Base-by-base conservation (phyloP, 805 yeast species). In the Osmozyma mogii region DNA sequence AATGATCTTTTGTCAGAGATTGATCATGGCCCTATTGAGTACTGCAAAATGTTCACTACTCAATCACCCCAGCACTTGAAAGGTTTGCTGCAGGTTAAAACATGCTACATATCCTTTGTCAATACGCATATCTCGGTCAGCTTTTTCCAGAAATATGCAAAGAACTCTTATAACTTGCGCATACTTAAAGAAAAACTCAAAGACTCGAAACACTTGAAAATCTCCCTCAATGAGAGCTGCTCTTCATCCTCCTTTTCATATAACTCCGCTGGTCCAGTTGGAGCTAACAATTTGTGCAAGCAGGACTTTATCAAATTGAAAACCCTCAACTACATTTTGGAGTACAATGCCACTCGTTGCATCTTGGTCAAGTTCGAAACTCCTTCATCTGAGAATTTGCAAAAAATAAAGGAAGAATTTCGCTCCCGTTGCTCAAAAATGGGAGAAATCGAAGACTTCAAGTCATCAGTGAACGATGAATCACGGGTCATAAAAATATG, bases 21-120 rank as follows among this genome's bases (percentile, higher is more conserved):
- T 7, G 70, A 70, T 24, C 63, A 49, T 45, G 84, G 82, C 3
- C 81, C 84, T 1, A 63, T 79, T 20, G 87, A 79, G 48, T 71
- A 70, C 41, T 63, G 75, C 36, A 63, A 66, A 31, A 47, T 71
- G 34, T 49, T 61, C 33, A 44, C 55, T 11, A 52, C 44, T 22
- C 47, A 51, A 9, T 48, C 59, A 6, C 55, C 57, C 7, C 37
- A 50, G 9, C 58, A 61, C 13, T 28, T 54, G 15, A 44, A 48
- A 20, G 47, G 40, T 13, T 38, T 42, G 9, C 34, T 30, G 15
- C 38, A 34, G 14, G 23, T 46, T 24, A 51, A 60, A 29, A 40
- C 47, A 13, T 61, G 67, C 34, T 51, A 45, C 33, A 50, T 62
- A 18, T 54, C 65, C 9, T 63, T 62, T 36, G 44, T 60, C 23